A percentile compares a stretch with the other conserved stretches of the same genome.
Evolutionary conservation across 2,329 filamentous ascomycete species (phyloP).

Genomic region (Penicillium frequentans): DNA sequence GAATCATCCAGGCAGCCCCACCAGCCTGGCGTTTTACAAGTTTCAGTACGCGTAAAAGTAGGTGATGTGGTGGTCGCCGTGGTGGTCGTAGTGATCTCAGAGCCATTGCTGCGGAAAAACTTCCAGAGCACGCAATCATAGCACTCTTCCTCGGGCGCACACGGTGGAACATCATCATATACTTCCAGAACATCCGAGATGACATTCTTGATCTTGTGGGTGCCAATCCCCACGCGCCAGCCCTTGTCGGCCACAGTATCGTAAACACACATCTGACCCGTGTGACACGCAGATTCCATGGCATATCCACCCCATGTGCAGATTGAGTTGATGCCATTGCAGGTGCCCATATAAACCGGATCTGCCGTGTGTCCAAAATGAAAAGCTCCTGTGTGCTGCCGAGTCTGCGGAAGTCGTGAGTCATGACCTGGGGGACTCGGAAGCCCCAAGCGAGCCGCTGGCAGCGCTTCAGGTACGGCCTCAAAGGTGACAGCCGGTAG

Average conservation of each 20-base stretch:
- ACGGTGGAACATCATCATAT: constrained; percentile 78
- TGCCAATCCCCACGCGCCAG: constrained; percentile 87
- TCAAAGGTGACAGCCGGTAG: constrained; percentile 90
- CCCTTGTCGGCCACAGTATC: constrained; percentile 90
- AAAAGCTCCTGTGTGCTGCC: constrained; percentile 73
- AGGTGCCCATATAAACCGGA: constrained; percentile 89
- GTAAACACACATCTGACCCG: constrained; percentile 83
- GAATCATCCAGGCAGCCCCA: constrained; percentile 65
- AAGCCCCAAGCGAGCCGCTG: constrained; percentile 79
- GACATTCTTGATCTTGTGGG: constrained; percentile 84
- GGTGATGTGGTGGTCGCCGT: constrained; percentile 58
- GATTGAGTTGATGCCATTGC: constrained; percentile 83
- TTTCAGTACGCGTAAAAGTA: constrained; percentile 72
- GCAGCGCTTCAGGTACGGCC: constrained; percentile 85
- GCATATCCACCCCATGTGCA: constrained; percentile 93
- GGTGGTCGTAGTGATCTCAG: constrained; percentile 65
- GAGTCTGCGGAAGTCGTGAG: constrained; percentile 67
- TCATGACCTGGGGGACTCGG: constrained; percentile 79
- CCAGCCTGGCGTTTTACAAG: constrained; percentile 90
- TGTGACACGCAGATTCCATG: constrained; percentile 89
- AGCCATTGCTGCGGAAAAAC: constrained; percentile 89
- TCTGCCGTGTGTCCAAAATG: constrained; percentile 97
- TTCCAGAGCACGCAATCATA: constrained; percentile 93
- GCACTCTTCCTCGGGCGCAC: constrained; percentile 74
- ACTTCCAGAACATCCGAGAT: constrained; percentile 83